Conservation (phyloP, 1,139 yeast genomes). For the Suhomyces taliae region DNA sequence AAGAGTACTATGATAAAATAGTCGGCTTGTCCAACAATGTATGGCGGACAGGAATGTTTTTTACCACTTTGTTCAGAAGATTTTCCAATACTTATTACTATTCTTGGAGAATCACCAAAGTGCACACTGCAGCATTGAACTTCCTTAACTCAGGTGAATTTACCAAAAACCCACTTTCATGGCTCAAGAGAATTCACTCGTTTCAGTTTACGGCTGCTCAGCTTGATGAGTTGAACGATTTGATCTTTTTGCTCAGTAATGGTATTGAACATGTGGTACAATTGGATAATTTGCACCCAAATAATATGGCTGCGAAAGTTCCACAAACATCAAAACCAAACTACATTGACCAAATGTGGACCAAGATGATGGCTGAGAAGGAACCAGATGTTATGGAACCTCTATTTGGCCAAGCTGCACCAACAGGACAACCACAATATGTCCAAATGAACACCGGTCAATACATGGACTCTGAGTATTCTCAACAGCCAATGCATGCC, state of each 20-base stretch:
- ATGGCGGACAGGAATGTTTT: slow-evolving; percentile 1
- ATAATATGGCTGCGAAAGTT: neutral
- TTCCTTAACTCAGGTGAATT: slow-evolving; percentile 11
- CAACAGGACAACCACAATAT: too few species aligned
- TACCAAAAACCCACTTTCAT: slow-evolving; percentile 11
- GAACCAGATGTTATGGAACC: neutral
- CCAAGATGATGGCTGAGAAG: slow-evolving; percentile 16
- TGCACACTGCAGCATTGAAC: slow-evolving; percentile 20
- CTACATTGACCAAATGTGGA: slow-evolving; percentile 19
- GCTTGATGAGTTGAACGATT: slow-evolving; percentile 14
- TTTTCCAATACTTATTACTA: slow-evolving; percentile 45
- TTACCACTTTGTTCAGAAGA: slow-evolving; percentile 16
- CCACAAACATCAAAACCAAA: slow-evolving; percentile 2
- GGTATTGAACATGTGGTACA: slow-evolving; percentile 11
- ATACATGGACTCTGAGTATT: too few species aligned
- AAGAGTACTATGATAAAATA: slow-evolving; percentile 12
- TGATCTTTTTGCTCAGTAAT: slow-evolving; percentile 10
- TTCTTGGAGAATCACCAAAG: slow-evolving; percentile 55
- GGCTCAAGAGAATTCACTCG: slow-evolving; percentile 13
- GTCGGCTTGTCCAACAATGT: slow-evolving; percentile 3
- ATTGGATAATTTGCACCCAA: neutral
- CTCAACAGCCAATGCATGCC: too few species aligned
- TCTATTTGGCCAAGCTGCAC: neutral
- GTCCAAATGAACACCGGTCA: too few species aligned
- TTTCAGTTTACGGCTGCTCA: slow-evolving; percentile 17